These are phyloP conservation scores for Punctularia strigosozonata DNA, from an alignment of 768 basidiomycete genomes.

Conservation along the genomic window DNA sequence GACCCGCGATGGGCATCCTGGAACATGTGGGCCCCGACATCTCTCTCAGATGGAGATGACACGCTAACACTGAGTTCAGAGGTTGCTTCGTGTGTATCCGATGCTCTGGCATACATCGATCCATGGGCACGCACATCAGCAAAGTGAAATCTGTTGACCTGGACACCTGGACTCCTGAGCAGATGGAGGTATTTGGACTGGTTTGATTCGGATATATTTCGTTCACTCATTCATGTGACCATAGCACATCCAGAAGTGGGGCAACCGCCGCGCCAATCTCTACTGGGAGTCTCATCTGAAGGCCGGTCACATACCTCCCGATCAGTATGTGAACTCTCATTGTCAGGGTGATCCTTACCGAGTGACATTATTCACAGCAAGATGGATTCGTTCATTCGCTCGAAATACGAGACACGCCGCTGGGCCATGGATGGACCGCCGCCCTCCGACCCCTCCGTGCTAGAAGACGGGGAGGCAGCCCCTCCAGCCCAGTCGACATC, in stretches of 20 bases:
- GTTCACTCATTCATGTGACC: neutral
- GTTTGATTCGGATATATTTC: neutral
- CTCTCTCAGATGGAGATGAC: neutral
- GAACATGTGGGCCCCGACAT: constrained; percentile 60
- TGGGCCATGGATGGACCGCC: constrained; percentile 91
- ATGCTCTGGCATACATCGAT: constrained; percentile 94
- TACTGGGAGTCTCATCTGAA: constrained; percentile 98
- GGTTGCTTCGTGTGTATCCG: constrained; percentile 94
- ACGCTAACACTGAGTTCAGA: constrained; percentile 23
- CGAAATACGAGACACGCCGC: constrained; percentile 86
- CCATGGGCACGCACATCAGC: constrained; percentile 97
- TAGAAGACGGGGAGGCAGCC: constrained; percentile 36
- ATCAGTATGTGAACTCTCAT: constrained; percentile 61
- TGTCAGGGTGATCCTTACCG: neutral
- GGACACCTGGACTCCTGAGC: constrained; percentile 95
- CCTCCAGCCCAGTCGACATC: constrained; percentile 7
- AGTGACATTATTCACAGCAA: constrained; percentile 43
- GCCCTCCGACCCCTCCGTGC: constrained; percentile 68
- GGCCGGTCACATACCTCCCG: constrained; percentile 81
- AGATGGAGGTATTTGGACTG: constrained; percentile 66
- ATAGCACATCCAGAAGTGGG: constrained; percentile 87
- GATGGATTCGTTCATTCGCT: constrained; percentile 95
- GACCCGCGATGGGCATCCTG: constrained; percentile 98
- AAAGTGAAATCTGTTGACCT: constrained; percentile 96
- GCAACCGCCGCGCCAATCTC: constrained; percentile 81